phyloP scores from a whole-genome alignment of 331 rosid genomes.

The Quercus phellos region DNA sequence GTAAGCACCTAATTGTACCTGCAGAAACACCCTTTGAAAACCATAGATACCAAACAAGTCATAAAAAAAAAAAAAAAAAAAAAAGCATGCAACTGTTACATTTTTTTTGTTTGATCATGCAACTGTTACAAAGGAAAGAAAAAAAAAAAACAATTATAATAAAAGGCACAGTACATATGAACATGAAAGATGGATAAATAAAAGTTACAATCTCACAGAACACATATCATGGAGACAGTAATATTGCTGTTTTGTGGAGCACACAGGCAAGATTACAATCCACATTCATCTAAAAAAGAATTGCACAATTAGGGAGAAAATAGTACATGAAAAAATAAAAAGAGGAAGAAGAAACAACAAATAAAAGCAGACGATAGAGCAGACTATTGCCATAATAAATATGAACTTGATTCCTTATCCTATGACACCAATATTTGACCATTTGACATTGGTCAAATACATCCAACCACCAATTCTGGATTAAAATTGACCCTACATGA shows the following conservation, averaged over 20 bases:
- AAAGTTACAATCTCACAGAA: background rate
- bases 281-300: background rate
- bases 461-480: constrained; percentile 35
- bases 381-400: constrained; percentile 24
- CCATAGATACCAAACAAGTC: constrained; percentile 18
- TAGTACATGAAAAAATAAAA: background rate
- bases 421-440: constrained; percentile 27
- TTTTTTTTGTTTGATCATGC: background rate
- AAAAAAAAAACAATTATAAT: background rate
- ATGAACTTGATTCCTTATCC: constrained; percentile 11
- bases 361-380: constrained; percentile 3
- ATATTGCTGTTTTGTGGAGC: background rate
- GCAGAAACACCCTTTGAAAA: constrained; percentile 7
- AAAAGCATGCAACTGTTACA: background rate
- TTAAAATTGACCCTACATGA: constrained; percentile 15
- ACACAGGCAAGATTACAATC: background rate
- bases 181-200: background rate
- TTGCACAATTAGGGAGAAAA: background rate
- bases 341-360: constrained; percentile 1
- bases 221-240: background rate
- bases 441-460: constrained; percentile 35
- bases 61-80: background rate
- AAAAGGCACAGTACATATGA: background rate
- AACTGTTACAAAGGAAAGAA: background rate
- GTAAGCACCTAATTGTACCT: constrained; percentile 17